Base-by-base conservation (phyloP, 225 moss, liverwort and hornwort genomes). In the Marchantia paleacea region DNA sequence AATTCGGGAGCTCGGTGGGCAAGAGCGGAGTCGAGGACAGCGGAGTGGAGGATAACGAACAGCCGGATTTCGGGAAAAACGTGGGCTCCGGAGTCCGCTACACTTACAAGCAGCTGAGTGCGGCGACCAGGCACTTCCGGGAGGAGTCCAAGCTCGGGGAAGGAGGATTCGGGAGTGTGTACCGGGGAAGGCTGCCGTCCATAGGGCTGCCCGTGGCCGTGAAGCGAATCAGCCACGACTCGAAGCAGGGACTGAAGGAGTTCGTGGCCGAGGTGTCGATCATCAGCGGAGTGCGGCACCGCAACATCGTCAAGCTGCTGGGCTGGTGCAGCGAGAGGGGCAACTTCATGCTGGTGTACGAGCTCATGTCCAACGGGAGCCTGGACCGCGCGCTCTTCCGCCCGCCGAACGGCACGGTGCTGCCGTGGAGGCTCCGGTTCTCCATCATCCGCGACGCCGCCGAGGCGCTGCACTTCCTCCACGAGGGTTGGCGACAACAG, bases 121-220 rank as follows among this genome's bases (percentile, higher is more conserved):
- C 49, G 18, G 91, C 90, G 1, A 91, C 93, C 0, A 85, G 88
- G 29, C 82, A 82, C 0, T 93, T 93, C 78, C 85, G 84, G 39
- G 85, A 93, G 16, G 69, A 82, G 69, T 85, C 80, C 0, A 89
- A 87, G 66, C 71, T 91, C 0, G 90, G 92, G 0, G 72, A 85
- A 52, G 91, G 93, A 22, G 89, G 89, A 0, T 93, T 89, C 24
- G 89, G 90, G 11, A 87, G 75, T 28, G 93, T 93, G 8, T 89
- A 91, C 73, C 69, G 13, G 5, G 91, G 91, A 5, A 71, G 84
- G 0, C 19, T 93, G 30, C 84, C 85, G 0, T 77, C 66, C 19
- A 88, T 79, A 0, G 87, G 88, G 0, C 39, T 16, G 8, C 63
- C 4, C 19, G 85, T 92, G 0, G 87, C 89, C 0, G 91, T 90